These are phyloP conservation scores for Botrytis porri DNA, from an alignment of 2,329 filamentous ascomycete species.

Conservation along the genomic window DNA sequence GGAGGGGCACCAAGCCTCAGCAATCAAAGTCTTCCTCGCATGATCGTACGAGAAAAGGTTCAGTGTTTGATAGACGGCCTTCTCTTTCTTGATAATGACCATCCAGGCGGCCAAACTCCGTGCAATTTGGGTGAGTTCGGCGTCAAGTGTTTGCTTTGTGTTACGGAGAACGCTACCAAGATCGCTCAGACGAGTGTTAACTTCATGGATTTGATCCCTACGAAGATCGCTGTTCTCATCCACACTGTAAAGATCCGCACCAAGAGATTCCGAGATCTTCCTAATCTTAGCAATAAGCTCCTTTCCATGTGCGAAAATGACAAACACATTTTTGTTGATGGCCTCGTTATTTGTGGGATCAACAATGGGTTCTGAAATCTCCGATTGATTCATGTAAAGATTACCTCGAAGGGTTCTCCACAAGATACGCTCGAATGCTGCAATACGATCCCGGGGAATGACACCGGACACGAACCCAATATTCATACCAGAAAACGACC, in stretches of 20 bases:
- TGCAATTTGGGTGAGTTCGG: slow-evolving; percentile 89
- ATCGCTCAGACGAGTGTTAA: slow-evolving; percentile 89
- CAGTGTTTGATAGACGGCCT: slow-evolving; percentile 91
- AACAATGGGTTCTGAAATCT: slow-evolving; percentile 90
- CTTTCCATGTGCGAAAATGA: slow-evolving; percentile 98
- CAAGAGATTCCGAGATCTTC: slow-evolving; percentile 97
- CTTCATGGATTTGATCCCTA: slow-evolving; percentile 93
- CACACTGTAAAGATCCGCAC: slow-evolving; percentile 92
- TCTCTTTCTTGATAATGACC: slow-evolving; percentile 97
- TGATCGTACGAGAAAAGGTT: slow-evolving; percentile 97
- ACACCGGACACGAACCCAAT: slow-evolving; percentile 98
- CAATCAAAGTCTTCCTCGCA: slow-evolving; percentile 91
- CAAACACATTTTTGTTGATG: slow-evolving; percentile 95
- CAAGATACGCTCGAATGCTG: slow-evolving; percentile 92
- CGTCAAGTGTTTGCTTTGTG: slow-evolving; percentile 90
- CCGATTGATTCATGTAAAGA: slow-evolving; percentile 99
- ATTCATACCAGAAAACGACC: slow-evolving; percentile 95
- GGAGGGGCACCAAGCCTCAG: slow-evolving; percentile 95
- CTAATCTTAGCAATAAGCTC: slow-evolving; percentile 98
- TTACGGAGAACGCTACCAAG: slow-evolving; percentile 90
- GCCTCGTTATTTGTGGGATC: slow-evolving; percentile 91
- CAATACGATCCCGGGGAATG: slow-evolving; percentile 88
- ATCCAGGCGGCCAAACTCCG: slow-evolving; percentile 94
- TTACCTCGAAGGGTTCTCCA: slow-evolving; percentile 98
- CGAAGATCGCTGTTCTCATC: slow-evolving; percentile 96